Evolutionary conservation across 1,284 basidiomycete species (phyloP).

Genomic region (Tilletia walkeri): DNA sequence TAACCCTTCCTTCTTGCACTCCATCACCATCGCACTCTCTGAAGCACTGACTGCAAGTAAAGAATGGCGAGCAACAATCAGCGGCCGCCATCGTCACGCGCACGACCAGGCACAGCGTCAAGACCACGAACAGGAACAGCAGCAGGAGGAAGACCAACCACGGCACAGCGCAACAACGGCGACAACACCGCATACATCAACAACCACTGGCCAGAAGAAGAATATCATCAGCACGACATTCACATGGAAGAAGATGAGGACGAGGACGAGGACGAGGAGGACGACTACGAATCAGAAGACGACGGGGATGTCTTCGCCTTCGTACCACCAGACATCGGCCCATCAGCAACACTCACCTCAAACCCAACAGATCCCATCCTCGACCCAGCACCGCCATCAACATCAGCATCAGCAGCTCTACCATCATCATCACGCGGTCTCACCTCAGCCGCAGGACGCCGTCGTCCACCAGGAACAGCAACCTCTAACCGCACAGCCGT

Average conservation of each 20-base stretch:
- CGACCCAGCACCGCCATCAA: background rate
- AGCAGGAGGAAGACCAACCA: background rate
- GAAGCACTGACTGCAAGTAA: too few species aligned
- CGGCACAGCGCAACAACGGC: background rate
- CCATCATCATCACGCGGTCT: background rate
- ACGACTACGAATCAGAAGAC: constrained; percentile 45
- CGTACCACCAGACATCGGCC: constrained; percentile 33
- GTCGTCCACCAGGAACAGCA: background rate
- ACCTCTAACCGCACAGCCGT: background rate
- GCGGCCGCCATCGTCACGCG: background rate
- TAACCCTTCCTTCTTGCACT: too few species aligned
- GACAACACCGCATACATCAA: background rate
- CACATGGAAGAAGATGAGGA: constrained; percentile 21
- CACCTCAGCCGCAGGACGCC: background rate
- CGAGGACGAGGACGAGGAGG: constrained; percentile 40
- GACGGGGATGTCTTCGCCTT: constrained; percentile 54
- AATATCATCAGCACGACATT: background rate
- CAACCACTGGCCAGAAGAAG: constrained; percentile 10
- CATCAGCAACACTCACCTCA: constrained; percentile 5
- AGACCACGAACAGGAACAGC: background rate
- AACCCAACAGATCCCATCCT: constrained; percentile 7
- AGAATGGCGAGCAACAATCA: background rate
- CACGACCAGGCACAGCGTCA: background rate
- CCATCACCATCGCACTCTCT: too few species aligned
- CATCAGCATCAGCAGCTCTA: background rate